A percentile compares a stretch with the other conserved stretches of the same genome.
Evolutionary conservation across 2,329 filamentous ascomycete genomes (phyloP).

Genomic region (Botrytis aclada): DNA sequence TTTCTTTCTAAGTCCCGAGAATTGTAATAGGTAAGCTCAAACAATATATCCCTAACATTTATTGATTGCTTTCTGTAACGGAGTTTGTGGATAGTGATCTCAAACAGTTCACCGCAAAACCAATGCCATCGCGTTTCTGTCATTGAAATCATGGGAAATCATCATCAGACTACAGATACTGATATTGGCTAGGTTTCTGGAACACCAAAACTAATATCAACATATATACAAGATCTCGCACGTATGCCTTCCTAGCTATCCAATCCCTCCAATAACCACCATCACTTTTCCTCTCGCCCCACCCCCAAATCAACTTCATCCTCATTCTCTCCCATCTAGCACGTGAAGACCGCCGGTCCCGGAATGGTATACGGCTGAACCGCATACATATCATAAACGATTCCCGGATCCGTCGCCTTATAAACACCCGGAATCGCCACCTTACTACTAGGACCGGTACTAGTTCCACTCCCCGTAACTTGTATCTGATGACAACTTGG

Average conservation of each 20-base stretch:
- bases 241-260: background rate
- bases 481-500: conserved; percentile 44
- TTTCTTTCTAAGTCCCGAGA: no score
- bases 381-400: conserved; percentile 39
- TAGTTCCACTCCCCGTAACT: conserved; percentile 45
- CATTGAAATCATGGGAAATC: background rate
- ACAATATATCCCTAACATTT: background rate
- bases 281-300: no score
- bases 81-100: background rate
- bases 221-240: background rate
- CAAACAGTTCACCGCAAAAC: accelerated
- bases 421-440: conserved; percentile 51
- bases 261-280: no score
- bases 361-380: conserved; percentile 44
- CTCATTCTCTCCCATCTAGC: conserved; percentile 20
- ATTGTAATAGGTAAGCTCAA: no score
- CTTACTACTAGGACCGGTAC: conserved; percentile 38
- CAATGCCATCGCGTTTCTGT: background rate
- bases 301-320: background rate
- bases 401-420: conserved; percentile 43
- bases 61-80: background rate
- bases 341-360: conserved; percentile 41
- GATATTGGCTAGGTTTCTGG: accelerated
- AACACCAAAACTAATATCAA: no score
- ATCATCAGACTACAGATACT: background rate